Evolutionary conservation across 192 early-diverging fungal genomes (phyloP).

Genomic region (Coemansia sp.): DNA sequence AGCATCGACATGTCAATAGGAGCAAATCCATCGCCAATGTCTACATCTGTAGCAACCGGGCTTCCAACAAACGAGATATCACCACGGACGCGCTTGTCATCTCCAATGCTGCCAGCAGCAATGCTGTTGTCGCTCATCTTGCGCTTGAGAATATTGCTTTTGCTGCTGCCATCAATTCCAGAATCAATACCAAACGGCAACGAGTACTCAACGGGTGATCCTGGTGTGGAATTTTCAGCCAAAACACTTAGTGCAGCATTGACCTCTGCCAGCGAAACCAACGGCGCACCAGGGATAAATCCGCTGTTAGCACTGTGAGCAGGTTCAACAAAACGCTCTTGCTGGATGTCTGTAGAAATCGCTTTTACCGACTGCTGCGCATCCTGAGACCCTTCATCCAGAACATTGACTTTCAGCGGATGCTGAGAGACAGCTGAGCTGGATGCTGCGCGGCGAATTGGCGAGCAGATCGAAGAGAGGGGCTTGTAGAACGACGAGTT

Average conservation of each 20-base stretch:
- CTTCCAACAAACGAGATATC: background rate
- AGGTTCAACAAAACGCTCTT: background rate
- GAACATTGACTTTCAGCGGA: background rate
- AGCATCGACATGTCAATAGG: slow-evolving; percentile 18
- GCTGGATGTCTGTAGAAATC: background rate
- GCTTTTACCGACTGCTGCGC: background rate
- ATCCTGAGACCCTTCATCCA: no score
- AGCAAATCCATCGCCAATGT: background rate
- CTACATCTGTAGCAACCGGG: background rate
- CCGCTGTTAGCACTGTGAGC: background rate
- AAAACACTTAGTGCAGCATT: slow-evolving; percentile 30
- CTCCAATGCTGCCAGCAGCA: background rate
- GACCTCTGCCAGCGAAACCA: slow-evolving; percentile 37
- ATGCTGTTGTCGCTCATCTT: slow-evolving; percentile 7
- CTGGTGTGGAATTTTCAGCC: slow-evolving; percentile 8
- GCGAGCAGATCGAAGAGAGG: slow-evolving; percentile 43
- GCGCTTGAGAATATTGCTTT: slow-evolving; percentile 17
- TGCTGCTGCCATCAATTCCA: no score
- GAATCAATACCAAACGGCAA: no score
- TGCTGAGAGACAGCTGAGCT: background rate
- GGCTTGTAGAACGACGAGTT: slow-evolving; percentile 57
- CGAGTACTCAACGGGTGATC: background rate
- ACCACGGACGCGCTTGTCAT: slow-evolving; percentile 16
- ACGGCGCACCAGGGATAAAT: slow-evolving; percentile 7
- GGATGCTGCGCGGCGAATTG: slow-evolving; percentile 13